Conservation (phyloP, 768 basidiomycete genomes). For the Lentinula guzmanii region DNA sequence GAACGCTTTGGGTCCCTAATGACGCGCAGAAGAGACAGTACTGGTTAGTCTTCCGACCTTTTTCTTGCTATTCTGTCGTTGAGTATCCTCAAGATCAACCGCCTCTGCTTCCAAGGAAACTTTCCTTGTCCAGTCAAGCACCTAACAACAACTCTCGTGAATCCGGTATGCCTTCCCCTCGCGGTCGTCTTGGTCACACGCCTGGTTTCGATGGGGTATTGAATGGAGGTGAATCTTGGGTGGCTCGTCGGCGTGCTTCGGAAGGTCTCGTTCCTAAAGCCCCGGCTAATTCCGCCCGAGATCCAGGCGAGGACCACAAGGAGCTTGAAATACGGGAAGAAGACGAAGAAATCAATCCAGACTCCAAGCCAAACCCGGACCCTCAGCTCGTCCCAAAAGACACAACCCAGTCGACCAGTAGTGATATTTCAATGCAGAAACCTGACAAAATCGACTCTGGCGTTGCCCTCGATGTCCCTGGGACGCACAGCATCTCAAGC, state of each 20-base stretch:
- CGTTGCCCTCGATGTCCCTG: constrained; percentile 10
- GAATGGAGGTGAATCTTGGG: constrained; percentile 63
- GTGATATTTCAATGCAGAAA: background rate
- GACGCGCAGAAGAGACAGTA: constrained; percentile 60
- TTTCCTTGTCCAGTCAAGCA: constrained; percentile 60
- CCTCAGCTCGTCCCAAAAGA: background rate
- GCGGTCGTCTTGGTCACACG: constrained; percentile 52
- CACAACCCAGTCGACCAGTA: background rate
- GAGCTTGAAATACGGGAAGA: constrained; percentile 54
- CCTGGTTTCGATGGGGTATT: constrained; percentile 73
- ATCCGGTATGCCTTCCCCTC: constrained; percentile 54
- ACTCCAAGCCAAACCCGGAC: background rate
- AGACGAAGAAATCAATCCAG: constrained; percentile 33
- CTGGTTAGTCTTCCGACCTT: constrained; percentile 37
- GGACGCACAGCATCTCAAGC: constrained; percentile 12
- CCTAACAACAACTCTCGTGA: constrained; percentile 57
- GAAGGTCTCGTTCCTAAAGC: constrained; percentile 43
- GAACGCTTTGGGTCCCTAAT: constrained; percentile 60
- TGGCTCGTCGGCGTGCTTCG: constrained; percentile 56
- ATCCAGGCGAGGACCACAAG: constrained; percentile 35
- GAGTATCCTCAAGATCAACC: constrained; percentile 45
- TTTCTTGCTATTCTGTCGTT: constrained; percentile 12
- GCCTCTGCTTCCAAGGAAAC: constrained; percentile 53
- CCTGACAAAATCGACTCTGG: constrained; percentile 8
- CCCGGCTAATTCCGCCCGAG: constrained; percentile 28